Conservation (phyloP, 2,329 filamentous ascomycete genomes). For the Sporothrix pseudoabietina region DNA sequence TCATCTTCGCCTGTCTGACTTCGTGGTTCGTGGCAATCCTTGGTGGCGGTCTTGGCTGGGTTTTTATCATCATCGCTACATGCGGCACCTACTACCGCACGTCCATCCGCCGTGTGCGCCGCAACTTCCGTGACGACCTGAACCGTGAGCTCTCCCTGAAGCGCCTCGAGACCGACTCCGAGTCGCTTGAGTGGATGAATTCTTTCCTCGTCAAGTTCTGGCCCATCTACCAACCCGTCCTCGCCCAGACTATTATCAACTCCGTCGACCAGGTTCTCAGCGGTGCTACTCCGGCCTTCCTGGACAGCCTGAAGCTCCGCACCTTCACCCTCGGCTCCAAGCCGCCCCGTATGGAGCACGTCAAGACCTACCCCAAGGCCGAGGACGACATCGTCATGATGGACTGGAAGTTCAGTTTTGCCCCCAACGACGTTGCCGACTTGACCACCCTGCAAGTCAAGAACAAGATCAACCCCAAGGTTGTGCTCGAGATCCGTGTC, state of each 20-base stretch:
- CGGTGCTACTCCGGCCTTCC: slow-evolving; percentile 84
- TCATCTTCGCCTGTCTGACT: slow-evolving; percentile 85
- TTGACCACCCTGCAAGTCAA: slow-evolving; percentile 87
- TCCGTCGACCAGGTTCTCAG: slow-evolving; percentile 96
- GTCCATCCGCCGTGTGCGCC: slow-evolving; percentile 86
- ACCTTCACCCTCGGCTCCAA: slow-evolving; percentile 94
- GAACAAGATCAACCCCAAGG: slow-evolving; percentile 95
- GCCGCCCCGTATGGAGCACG: slow-evolving; percentile 92
- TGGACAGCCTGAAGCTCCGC: slow-evolving; percentile 91
- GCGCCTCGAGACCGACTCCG: slow-evolving; percentile 83
- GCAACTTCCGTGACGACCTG: slow-evolving; percentile 95
- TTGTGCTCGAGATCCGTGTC: slow-evolving; percentile 90
- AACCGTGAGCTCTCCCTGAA: slow-evolving; percentile 80
- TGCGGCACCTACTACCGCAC: slow-evolving; percentile 97
- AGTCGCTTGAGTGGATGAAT: slow-evolving; percentile 98
- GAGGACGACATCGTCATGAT: slow-evolving; percentile 96
- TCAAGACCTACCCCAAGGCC: slow-evolving; percentile 95
- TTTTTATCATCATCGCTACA: slow-evolving; percentile 87
- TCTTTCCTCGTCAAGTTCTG: slow-evolving; percentile 98
- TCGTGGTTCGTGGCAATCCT: slow-evolving; percentile 90
- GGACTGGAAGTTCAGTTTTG: slow-evolving; percentile 99
- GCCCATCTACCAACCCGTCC: slow-evolving; percentile 95
- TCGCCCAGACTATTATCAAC: slow-evolving; percentile 88
- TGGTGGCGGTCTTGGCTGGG: slow-evolving; percentile 89
- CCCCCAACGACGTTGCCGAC: slow-evolving; percentile 88